phyloP scores from a whole-genome alignment of 1,284 basidiomycete genomes.

The Schizophyllum amplum region DNA sequence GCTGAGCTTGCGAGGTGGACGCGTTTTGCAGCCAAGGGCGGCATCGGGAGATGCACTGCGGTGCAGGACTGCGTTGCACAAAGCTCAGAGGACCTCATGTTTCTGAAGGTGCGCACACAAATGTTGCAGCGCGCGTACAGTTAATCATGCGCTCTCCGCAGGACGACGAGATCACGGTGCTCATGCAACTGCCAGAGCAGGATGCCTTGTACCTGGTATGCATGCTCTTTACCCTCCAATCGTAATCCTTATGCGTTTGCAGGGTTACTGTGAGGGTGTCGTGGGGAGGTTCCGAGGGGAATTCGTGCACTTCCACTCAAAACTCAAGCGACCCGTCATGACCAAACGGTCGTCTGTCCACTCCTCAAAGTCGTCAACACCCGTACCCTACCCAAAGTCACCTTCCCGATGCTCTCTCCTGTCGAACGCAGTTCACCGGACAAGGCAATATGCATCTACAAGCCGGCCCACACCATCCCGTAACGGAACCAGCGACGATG shows the following conservation, averaged over 20 bases:
- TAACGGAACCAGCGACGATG: background rate
- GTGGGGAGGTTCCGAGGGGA: slow-evolving; percentile 72
- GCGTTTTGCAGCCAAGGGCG: slow-evolving; percentile 73
- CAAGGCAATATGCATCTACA: background rate
- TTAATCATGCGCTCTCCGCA: slow-evolving; percentile 20
- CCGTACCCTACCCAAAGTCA: background rate
- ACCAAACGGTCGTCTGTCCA: slow-evolving; percentile 35
- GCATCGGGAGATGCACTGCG: slow-evolving; percentile 71
- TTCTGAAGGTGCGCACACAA: background rate
- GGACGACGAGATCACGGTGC: slow-evolving; percentile 75
- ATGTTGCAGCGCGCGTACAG: background rate
- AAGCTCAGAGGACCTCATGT: background rate
- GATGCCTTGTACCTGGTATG: slow-evolving; percentile 53
- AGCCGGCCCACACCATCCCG: background rate
- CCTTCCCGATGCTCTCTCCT: background rate
- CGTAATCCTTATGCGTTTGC: slow-evolving; percentile 3
- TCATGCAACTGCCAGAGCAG: slow-evolving; percentile 61
- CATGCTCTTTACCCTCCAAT: background rate
- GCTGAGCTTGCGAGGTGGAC: slow-evolving; percentile 71
- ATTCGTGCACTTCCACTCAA: slow-evolving; percentile 67
- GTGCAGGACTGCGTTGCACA: slow-evolving; percentile 64
- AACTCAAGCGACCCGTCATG: slow-evolving; percentile 76
- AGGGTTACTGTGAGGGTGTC: slow-evolving; percentile 88
- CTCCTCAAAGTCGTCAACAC: background rate
- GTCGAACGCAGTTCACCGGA: background rate